Evolutionary conservation across 1,139 yeast species (phyloP).

Genomic region (Hemisphaericaspora lyxosophila): DNA sequence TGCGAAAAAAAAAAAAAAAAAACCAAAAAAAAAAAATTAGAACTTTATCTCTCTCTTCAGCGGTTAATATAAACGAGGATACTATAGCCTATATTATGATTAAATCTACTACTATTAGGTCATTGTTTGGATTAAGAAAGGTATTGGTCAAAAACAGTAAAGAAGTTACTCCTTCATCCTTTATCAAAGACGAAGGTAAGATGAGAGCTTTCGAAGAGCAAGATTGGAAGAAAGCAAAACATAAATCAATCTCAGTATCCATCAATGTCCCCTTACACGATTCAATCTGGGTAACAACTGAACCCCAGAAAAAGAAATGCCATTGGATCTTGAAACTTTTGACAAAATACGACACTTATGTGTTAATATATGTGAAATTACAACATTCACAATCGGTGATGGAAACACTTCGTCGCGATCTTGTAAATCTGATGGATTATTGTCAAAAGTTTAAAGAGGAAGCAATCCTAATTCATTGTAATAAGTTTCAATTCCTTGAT

Average conservation of each 20-base stretch:
- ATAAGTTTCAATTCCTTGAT: not conserved
- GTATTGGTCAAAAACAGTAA: not conserved
- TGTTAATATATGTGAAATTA: conserved; percentile 4
- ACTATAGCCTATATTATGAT: not conserved
- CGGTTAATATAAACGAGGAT: not conserved
- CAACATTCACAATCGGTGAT: not conserved
- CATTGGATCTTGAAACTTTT: conserved; percentile 2
- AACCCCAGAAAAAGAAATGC: not conserved
- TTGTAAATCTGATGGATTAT: conserved; percentile 4
- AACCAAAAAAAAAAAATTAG: not conserved
- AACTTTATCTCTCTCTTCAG: not conserved
- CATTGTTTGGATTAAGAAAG: conserved; percentile 7
- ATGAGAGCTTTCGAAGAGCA: not conserved
- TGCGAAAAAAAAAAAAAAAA: conserved; percentile 2
- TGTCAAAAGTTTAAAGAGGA: conserved; percentile 5
- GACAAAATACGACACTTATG: conserved; percentile 1
- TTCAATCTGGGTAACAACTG: conserved; percentile 1
- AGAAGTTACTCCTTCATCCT: not conserved
- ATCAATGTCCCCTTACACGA: conserved; percentile 7
- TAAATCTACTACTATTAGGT: conserved; percentile 4
- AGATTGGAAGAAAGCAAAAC: not conserved
- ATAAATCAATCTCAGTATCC: conserved; percentile 1
- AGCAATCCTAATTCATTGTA: conserved; percentile 10
- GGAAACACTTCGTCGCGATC: not conserved
- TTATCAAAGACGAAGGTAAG: not conserved